These are phyloP conservation scores for Lachancea kluyveri DNA, from an alignment of 805 yeast genomes.

Conservation along the genomic window DNA sequence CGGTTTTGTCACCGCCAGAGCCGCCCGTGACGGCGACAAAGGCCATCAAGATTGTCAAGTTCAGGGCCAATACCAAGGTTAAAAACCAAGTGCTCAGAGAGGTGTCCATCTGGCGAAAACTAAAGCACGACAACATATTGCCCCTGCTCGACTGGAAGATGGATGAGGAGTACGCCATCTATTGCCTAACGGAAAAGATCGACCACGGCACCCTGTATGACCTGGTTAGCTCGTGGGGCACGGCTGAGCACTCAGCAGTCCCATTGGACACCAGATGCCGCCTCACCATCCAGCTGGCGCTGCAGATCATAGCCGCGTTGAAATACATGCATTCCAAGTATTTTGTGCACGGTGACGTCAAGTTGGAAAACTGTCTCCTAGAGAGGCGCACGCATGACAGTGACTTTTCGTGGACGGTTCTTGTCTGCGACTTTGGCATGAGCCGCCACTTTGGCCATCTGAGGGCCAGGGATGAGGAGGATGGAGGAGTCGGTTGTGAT, in stretches of 20 bases:
- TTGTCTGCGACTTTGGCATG: conserved; percentile 92
- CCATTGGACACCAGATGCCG: conserved; percentile 31
- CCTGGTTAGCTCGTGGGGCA: conserved; percentile 63
- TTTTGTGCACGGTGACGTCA: conserved; percentile 77
- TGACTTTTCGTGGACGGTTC: conserved; percentile 29
- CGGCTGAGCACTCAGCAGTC: conserved; percentile 28
- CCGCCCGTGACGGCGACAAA: conserved; percentile 27
- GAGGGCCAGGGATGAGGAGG: neutral
- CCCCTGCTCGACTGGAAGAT: conserved; percentile 58
- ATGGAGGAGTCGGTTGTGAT: too few relatives aligned
- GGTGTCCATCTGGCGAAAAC: conserved; percentile 64
- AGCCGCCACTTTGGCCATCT: conserved; percentile 27
- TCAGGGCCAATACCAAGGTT: conserved; percentile 42
- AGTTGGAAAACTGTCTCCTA: conserved; percentile 72
- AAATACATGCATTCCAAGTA: conserved; percentile 52
- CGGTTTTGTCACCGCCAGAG: neutral
- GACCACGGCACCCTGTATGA: conserved; percentile 80
- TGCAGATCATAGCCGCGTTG: conserved; percentile 55
- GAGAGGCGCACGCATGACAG: conserved; percentile 33
- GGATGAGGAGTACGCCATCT: conserved; percentile 50
- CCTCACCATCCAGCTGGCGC: conserved; percentile 34
- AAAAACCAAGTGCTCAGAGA: conserved; percentile 62
- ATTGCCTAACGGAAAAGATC: conserved; percentile 63
- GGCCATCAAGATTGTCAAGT: conserved; percentile 62
- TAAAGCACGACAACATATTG: conserved; percentile 60